Conservation (phyloP, 2,329 filamentous ascomycete species). For the Paecilomyces fulvus region DNA sequence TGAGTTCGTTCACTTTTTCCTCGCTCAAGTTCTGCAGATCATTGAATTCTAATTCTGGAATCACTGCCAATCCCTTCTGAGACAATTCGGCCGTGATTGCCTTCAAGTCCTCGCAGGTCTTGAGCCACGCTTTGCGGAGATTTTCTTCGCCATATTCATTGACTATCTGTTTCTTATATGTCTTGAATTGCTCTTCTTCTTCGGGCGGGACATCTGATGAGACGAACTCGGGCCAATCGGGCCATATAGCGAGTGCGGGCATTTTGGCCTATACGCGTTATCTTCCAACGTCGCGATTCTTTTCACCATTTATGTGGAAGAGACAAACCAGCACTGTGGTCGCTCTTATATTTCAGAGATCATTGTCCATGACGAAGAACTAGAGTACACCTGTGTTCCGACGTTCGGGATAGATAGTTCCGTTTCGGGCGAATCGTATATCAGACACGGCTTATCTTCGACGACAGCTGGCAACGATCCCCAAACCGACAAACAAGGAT, state of each 20-base stretch:
- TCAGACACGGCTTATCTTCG: background rate
- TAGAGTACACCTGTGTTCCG: too few species aligned
- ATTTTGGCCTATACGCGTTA: background rate
- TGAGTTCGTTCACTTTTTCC: constrained; percentile 4
- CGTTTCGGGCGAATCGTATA: background rate
- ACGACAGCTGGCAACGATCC: background rate
- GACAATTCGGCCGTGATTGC: background rate
- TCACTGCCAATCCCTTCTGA: constrained; percentile 8
- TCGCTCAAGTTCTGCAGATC: constrained; percentile 12
- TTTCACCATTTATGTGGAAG: background rate
- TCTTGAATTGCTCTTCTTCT: background rate
- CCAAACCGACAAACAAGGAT: background rate
- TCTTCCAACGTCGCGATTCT: background rate
- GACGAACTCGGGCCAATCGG: background rate
- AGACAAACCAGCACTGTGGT: background rate
- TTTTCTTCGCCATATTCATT: background rate
- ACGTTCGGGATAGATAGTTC: background rate
- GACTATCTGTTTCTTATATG: background rate
- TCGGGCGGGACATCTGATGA: background rate
- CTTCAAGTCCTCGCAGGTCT: background rate
- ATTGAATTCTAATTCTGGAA: constrained; percentile 24
- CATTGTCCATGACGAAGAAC: background rate
- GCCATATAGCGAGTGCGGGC: background rate
- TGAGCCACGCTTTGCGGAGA: background rate
- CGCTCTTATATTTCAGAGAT: background rate